These are phyloP conservation scores for Lactarius trivialis DNA, from an alignment of 768 basidiomycete species.

Conservation along the genomic window DNA sequence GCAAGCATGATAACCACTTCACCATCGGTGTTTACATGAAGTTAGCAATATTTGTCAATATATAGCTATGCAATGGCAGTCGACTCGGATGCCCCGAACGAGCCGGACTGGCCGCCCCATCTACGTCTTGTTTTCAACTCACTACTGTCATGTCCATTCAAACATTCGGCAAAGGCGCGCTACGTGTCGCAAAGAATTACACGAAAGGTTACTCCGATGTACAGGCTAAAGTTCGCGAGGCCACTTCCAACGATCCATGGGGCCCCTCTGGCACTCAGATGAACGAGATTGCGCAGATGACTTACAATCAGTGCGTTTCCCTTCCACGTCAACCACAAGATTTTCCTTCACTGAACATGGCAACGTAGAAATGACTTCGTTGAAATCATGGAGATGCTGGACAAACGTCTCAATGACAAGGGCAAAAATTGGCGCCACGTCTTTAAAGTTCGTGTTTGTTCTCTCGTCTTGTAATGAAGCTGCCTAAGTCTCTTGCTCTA, in stretches of 20 bases:
- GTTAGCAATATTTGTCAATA: not conserved
- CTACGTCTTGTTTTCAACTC: not conserved
- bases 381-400: slow-evolving; percentile 99
- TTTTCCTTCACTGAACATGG: not conserved
- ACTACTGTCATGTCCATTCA: slow-evolving; percentile 46
- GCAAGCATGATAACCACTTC: slow-evolving; percentile 34
- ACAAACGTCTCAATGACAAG: slow-evolving; percentile 97
- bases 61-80: not conserved
- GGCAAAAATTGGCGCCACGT: slow-evolving; percentile 99
- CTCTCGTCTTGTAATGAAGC: not conserved
- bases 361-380: slow-evolving; percentile 82
- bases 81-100: too few relatives aligned
- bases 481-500: not conserved
- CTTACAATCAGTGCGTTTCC: slow-evolving; percentile 84
- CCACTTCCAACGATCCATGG: slow-evolving; percentile 97
- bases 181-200: slow-evolving; percentile 90
- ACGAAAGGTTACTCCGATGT: slow-evolving; percentile 94
- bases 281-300: slow-evolving; percentile 97
- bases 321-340: not conserved
- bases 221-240: slow-evolving; percentile 92
- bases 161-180: slow-evolving; percentile 76
- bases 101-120: not conserved
- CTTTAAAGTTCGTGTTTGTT: slow-evolving; percentile 65
- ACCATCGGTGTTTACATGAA: slow-evolving; percentile 22
- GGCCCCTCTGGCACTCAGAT: slow-evolving; percentile 96